These are phyloP conservation scores for Hypoxylon sp. DNA, from an alignment of 2,329 filamentous ascomycete species.

Conservation along the genomic window DNA sequence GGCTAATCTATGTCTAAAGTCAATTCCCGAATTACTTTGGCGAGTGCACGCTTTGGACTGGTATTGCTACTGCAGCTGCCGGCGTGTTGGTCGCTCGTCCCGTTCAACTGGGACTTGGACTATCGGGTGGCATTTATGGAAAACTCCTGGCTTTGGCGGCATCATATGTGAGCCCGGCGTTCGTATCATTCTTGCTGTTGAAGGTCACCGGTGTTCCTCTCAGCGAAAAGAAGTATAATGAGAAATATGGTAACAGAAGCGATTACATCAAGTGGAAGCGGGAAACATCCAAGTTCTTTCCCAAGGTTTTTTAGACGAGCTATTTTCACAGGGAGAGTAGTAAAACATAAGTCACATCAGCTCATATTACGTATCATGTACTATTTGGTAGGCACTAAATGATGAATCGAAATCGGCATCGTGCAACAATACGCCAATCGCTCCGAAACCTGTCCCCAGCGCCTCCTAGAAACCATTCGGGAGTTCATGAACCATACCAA, in stretches of 20 bases:
- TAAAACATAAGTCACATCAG: not conserved
- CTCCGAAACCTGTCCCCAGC: slow-evolving; percentile 23
- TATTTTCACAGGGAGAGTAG: no score
- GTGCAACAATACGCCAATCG: slow-evolving; percentile 15
- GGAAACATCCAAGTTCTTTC: slow-evolving; percentile 71
- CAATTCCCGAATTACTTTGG: slow-evolving; percentile 75
- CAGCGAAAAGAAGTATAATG: slow-evolving; percentile 75
- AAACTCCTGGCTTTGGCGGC: slow-evolving; percentile 50
- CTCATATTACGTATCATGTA: not conserved
- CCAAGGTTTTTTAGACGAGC: slow-evolving; percentile 62
- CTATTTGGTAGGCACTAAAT: no score
- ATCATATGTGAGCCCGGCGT: slow-evolving; percentile 68
- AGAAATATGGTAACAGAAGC: slow-evolving; percentile 67
- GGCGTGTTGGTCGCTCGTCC: slow-evolving; percentile 64
- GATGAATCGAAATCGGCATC: slow-evolving; percentile 17
- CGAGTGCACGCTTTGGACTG: slow-evolving; percentile 74
- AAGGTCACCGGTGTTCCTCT: slow-evolving; percentile 71
- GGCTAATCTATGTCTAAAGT: slow-evolving; percentile 46
- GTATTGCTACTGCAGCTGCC: slow-evolving; percentile 67
- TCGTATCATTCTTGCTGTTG: slow-evolving; percentile 68
- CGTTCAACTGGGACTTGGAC: slow-evolving; percentile 65
- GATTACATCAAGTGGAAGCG: slow-evolving; percentile 75
- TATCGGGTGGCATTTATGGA: slow-evolving; percentile 53
- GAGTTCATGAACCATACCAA: no score
- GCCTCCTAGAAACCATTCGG: no score